Evolutionary conservation across 805 yeast species (phyloP).

Genomic region (Yamadazyma scolyti): DNA sequence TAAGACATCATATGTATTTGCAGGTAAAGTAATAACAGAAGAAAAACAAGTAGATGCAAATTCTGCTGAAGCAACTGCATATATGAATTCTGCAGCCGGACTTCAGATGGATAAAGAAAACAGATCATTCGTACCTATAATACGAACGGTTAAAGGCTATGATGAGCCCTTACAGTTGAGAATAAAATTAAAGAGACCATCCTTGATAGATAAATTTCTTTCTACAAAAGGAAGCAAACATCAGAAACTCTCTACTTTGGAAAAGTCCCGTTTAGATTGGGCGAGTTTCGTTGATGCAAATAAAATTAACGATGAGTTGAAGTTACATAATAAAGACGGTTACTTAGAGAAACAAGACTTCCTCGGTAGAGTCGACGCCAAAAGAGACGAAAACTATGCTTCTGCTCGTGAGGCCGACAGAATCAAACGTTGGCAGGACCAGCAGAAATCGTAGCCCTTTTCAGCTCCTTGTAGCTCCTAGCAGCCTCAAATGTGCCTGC

Average conservation of each 20-base stretch:
- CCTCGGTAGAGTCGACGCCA: constrained; percentile 66
- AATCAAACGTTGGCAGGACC: constrained; percentile 11
- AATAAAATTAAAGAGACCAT: constrained; percentile 66
- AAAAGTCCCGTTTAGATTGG: constrained; percentile 93
- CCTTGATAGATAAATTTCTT: constrained; percentile 73
- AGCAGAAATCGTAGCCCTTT: too few relatives aligned
- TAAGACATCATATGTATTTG: constrained; percentile 78
- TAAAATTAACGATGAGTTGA: constrained; percentile 80
- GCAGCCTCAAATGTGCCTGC: too few relatives aligned
- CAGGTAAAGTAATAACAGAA: constrained; percentile 78
- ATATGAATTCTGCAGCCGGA: constrained; percentile 52
- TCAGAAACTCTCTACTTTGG: constrained; percentile 78
- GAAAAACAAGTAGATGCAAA: constrained; percentile 70
- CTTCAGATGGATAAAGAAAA: constrained; percentile 12
- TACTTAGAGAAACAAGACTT: constrained; percentile 90
- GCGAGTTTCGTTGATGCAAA: constrained; percentile 86
- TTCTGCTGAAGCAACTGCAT: constrained; percentile 87
- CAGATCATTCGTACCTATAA: constrained; percentile 30
- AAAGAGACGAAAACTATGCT: constrained; percentile 49
- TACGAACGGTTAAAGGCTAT: constrained; percentile 28
- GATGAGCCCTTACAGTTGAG: constrained; percentile 38
- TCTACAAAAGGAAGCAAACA: constrained; percentile 60
- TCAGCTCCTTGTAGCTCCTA: too few relatives aligned
- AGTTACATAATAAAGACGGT: constrained; percentile 81
- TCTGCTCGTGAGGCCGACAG: constrained; percentile 38